Percentiles rank a stretch among this genome's conserved stretches.
These are phyloP conservation scores for Verticillium tricorpus DNA, from an alignment of 2,329 filamentous ascomycete species.

Conservation along the genomic window DNA sequence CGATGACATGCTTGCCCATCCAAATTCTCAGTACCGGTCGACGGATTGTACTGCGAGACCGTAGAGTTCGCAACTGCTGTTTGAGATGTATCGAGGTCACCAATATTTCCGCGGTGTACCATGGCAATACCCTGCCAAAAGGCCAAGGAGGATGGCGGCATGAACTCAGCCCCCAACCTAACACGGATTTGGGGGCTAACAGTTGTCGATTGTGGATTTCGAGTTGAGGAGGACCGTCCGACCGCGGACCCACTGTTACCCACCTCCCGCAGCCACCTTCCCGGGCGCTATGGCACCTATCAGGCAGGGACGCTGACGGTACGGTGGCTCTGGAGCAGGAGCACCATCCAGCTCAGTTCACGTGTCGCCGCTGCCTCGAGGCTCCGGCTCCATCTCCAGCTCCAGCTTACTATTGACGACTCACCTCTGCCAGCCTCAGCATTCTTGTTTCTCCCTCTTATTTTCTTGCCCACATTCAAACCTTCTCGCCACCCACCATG, in stretches of 20 bases:
- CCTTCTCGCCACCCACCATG: background rate
- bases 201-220: too few species aligned
- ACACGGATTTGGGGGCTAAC: too few species aligned
- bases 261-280: too few species aligned
- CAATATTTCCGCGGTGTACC: constrained; percentile 19
- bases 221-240: too few species aligned
- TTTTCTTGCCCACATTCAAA: too few species aligned
- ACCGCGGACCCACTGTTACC: too few species aligned
- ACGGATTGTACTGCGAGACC: constrained; percentile 30
- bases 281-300: too few species aligned
- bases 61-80: background rate
- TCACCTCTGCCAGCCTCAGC: background rate
- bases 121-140: constrained; percentile 28
- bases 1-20: constrained; percentile 20
- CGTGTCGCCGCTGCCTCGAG: background rate
- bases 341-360: background rate
- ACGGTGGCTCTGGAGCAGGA: background rate
- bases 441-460: background rate
- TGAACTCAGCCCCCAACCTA: background rate
- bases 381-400: background rate
- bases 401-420: background rate
- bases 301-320: too few species aligned
- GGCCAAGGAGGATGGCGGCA: constrained; percentile 11
- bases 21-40: constrained; percentile 18
- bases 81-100: background rate